Evolutionary conservation across 441 rosid genomes (phyloP), one percentile per base, ranked within the genome.

Genomic region (Pelargonium cotyledonis): DNA sequence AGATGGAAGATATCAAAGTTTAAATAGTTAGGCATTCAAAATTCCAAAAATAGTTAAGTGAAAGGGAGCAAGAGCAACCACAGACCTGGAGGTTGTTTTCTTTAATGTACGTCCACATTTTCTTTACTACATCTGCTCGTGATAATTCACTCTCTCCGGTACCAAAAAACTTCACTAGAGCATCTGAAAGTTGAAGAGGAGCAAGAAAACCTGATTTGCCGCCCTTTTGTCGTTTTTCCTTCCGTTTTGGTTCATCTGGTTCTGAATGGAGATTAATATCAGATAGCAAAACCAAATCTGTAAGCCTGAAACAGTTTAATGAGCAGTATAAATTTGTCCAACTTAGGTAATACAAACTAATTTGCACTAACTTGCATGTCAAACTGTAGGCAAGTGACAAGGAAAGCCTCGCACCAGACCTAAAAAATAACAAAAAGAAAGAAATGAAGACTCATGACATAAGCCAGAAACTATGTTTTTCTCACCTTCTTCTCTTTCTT

Each of bases 61-160:
- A 40, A 21, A 35, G 21, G 10, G 3, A 68, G 46, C 65, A 43
- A 43, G 21, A 19, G 31, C 41, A 35, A 44, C 67, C 71, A 21
- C 68, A 77, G 75, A 88, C 95, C 87, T 85, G 92, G 68, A 90
- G 85, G 75, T 84, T 80, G 65, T 90, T 83, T 75, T 85, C 81
- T 75, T 87, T 80, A 65, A 90, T 88, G 85, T 85, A 90, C 5
- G 80, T 84, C 94, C 89, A 86, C 79, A 90, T 85, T 83, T 84
- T 82, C 85, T 86, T 89, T 41, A 84, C 83, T 38, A 81, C 90
- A 70, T 83, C 86, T 49, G 78, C 81, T 38, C 87, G 78, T 7
- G 88, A 82, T 77, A 87, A 78, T 63, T 74, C 80, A 75, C 72
- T 82, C 83, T 87, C 92, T 51, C 85, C 90, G 21, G 86, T 84